These are phyloP conservation scores for Antitrichia curtipendula DNA, from an alignment of 225 moss, liverwort and hornwort species.

Conservation along the genomic window DNA sequence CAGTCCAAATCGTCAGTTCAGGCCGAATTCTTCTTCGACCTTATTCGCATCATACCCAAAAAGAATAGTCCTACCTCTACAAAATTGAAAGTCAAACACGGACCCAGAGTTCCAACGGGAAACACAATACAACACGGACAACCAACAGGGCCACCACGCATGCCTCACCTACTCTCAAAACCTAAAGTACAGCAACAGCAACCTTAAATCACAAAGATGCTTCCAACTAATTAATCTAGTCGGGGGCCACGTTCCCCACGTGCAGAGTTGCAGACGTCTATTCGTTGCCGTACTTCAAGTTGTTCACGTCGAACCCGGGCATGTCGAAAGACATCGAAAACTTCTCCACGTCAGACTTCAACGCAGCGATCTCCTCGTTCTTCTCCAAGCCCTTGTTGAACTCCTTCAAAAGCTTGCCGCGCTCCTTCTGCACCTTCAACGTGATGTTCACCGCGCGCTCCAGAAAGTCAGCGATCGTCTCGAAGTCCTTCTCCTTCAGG, in stretches of 20 bases:
- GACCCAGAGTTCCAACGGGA: slow-evolving; percentile 1
- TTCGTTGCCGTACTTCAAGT: slow-evolving; percentile 52
- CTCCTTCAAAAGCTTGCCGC: slow-evolving; percentile 74
- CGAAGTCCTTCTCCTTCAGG: slow-evolving; percentile 92
- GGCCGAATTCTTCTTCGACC: not conserved
- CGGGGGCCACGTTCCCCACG: not conserved
- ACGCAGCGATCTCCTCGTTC: slow-evolving; percentile 48
- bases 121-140: slow-evolving; percentile 5
- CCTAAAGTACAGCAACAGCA: not conserved
- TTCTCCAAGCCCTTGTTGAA: slow-evolving; percentile 80
- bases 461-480: slow-evolving; percentile 70
- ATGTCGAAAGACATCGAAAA: slow-evolving; percentile 78
- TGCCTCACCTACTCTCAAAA: not conserved
- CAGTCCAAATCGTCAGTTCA: not conserved
- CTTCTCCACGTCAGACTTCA: slow-evolving; percentile 72
- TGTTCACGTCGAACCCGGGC: slow-evolving; percentile 72
- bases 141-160: not conserved
- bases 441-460: slow-evolving; percentile 84
- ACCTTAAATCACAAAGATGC: not conserved
- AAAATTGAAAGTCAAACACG: slow-evolving; percentile 10
- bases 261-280: not conserved
- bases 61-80: slow-evolving; percentile 2
- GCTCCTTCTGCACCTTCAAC: slow-evolving; percentile 71
- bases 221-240: not conserved
- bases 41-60: slow-evolving; percentile 1